Evolutionary conservation across 768 basidiomycete species (phyloP), one percentile per base, ranked within the genome.

Genomic region (Leucocoprinus birnbaumii): DNA sequence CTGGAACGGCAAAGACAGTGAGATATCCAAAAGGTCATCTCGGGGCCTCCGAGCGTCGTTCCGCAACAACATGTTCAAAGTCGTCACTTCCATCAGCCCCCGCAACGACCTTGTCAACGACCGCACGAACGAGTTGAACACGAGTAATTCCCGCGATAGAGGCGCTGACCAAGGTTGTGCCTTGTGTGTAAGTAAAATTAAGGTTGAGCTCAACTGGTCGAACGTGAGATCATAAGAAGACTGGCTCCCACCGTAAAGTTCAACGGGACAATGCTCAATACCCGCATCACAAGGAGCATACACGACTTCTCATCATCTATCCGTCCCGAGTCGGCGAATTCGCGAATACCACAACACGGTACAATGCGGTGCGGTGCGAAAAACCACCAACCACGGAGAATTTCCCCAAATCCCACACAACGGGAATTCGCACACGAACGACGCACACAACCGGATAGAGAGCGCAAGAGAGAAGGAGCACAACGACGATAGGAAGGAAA

Each of bases 71-170:
- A 98, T 91, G 73, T 97, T 97, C 65, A 97, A 73, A 57, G 91
- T 86, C 40, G 91, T 86, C 55, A 94, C 88, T 71, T 99, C 97
- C 58, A 97, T 72, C 61, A 98, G 77, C 55, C 89, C 89, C 59
- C 97, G 85, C 56, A 98, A 78, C 25, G 94, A 90, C 56, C 94
- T 88, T 54, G 93, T 90, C 58, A 98, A 76, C 48, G 92, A 90
- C 49, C 92, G 87, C 65, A 97, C 86, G 68, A 98, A 98, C 46
- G 94, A 94, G 77, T 99, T 99, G 82, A 98, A 99, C 58, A 97
- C 94, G 48, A 99, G 79, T 57, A 99, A 76, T 70, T 98, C 96
- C 58, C 97, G 89, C 62, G 96, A 98, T 47, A 99, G 76, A 40
- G 97, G 97, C 24, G 96, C 97, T 38, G 87, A 89, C 97, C 97